Evolutionary conservation across 805 yeast species (phyloP).

Genomic region (Blastobotrys attinorum): DNA sequence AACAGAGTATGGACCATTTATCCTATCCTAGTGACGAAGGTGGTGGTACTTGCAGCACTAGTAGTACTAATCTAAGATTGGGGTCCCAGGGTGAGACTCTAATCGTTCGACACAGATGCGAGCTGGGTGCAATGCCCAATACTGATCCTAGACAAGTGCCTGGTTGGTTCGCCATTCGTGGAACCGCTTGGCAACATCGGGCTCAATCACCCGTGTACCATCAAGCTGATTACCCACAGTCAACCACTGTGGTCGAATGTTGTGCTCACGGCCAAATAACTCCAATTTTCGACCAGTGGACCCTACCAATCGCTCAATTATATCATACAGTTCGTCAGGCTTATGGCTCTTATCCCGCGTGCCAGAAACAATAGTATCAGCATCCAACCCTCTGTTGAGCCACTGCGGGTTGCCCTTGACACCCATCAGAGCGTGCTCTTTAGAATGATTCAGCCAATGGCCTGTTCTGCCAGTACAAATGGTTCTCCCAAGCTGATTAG

Average conservation of each 20-base stretch:
- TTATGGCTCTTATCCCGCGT: conserved; percentile 86
- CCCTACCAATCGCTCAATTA: conserved; percentile 81
- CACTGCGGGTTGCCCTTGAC: conserved; percentile 72
- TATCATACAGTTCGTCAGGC: conserved; percentile 84
- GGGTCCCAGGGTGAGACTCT: no score
- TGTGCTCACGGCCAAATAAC: conserved; percentile 82
- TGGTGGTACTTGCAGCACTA: no score
- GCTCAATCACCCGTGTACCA: conserved; percentile 50
- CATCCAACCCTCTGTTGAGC: conserved; percentile 58
- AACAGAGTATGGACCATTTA: no score
- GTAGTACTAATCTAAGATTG: no score
- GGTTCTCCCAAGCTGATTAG: conserved; percentile 79
- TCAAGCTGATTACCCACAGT: conserved; percentile 71
- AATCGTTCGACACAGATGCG: no score
- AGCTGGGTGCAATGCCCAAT: no score
- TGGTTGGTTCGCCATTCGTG: conserved; percentile 6
- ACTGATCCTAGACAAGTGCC: background rate
- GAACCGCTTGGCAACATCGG: conserved; percentile 13
- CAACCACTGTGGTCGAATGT: conserved; percentile 84
- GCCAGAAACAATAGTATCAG: conserved; percentile 70
- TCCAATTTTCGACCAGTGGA: conserved; percentile 70
- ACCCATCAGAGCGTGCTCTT: conserved; percentile 84
- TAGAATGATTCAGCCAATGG: conserved; percentile 93
- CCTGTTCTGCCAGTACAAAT: conserved; percentile 96
- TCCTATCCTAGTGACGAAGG: no score